Conservation (phyloP, 441 rosid species). For the Hura crepitans region DNA sequence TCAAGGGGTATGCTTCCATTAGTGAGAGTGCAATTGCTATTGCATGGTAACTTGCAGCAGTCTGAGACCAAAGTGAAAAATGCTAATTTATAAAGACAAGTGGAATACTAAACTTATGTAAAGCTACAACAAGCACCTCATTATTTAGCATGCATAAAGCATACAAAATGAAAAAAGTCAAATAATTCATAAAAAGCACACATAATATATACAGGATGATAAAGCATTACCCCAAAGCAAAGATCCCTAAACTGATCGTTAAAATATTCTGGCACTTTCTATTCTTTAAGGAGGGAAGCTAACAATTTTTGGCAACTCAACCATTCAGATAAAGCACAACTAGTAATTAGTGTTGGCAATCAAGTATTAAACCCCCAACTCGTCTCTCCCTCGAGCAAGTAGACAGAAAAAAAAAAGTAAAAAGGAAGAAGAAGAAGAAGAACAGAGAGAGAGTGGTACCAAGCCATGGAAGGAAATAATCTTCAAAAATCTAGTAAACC, state of each 20-base stretch:
- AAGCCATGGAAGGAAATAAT: not conserved
- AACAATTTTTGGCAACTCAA: not conserved
- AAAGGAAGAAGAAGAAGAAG: not conserved
- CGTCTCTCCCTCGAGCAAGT: not conserved
- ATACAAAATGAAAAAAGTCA: conserved; percentile 3
- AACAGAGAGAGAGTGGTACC: not conserved
- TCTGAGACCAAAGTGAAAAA: conserved; percentile 39
- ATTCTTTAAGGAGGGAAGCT: not conserved
- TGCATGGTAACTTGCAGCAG: conserved; percentile 78
- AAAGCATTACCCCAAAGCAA: not conserved
- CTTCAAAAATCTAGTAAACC: conserved; percentile 3
- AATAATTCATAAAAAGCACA: not conserved
- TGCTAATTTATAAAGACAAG: conserved; percentile 14
- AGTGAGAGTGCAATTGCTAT: conserved; percentile 73
- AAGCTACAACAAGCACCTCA: conserved; percentile 7
- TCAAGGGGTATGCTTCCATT: conserved; percentile 72
- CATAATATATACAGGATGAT: not conserved
- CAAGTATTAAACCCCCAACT: not conserved
- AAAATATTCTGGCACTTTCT: not conserved
- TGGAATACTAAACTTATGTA: not conserved
- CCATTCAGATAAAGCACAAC: not conserved
- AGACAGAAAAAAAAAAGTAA: not conserved
- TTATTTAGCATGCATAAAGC: not conserved
- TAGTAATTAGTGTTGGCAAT: not conserved
- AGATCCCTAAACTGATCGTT: not conserved